A percentile compares a stretch with the other conserved stretches of the same genome.
phyloP scores from a whole-genome alignment of 164 flowering plant species.

The Vitis riparia region DNA sequence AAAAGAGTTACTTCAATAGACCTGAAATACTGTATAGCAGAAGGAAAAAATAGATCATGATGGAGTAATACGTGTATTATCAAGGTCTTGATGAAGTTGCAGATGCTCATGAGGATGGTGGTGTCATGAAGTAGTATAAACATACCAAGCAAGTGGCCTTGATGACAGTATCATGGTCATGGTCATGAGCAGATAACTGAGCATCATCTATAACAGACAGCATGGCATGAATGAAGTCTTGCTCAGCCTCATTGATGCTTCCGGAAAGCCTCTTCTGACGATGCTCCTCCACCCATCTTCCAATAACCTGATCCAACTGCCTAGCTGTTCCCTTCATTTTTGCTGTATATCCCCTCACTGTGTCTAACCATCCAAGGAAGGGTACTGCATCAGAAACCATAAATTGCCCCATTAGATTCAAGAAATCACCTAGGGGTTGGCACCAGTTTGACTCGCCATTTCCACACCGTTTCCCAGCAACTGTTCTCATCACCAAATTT shows the following conservation, averaged over 20 bases:
- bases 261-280: background rate
- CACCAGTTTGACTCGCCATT: slow-evolving; percentile 11
- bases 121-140: background rate
- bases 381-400: slow-evolving; percentile 36
- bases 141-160: slow-evolving; percentile 22
- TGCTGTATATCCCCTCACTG: slow-evolving; percentile 12
- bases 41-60: no score
- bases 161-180: slow-evolving; percentile 23
- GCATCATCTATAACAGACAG: slow-evolving; percentile 9
- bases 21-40: no score
- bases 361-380: slow-evolving; percentile 33
- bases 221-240: slow-evolving; percentile 12
- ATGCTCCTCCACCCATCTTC: background rate
- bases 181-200: slow-evolving; percentile 3
- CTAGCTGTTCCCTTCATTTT: slow-evolving; percentile 26
- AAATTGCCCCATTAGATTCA: slow-evolving; percentile 12
- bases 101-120: no score
- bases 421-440: slow-evolving; percentile 13
- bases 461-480: slow-evolving; percentile 19
- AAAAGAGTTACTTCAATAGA: no score
- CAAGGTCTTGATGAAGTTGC: no score
- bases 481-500: no score
- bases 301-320: slow-evolving; percentile 14
- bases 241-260: background rate
- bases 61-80: no score